phyloP scores from a whole-genome alignment of 1,284 basidiomycete genomes.

The Ustilago nuda region DNA sequence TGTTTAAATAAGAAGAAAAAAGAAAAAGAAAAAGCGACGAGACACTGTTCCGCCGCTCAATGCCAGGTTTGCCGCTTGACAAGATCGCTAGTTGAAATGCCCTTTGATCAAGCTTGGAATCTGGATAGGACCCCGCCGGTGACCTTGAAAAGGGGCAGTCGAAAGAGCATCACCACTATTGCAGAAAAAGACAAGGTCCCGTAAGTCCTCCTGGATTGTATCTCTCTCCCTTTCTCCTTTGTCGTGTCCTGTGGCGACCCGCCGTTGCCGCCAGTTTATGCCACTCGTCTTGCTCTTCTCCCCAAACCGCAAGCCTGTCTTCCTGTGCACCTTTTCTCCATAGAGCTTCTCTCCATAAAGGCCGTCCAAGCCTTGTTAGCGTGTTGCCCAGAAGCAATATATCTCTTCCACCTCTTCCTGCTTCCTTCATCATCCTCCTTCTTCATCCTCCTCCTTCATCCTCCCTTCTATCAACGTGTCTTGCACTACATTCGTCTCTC shows the following conservation, averaged over 20 bases:
- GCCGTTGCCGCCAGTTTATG: constrained; percentile 1
- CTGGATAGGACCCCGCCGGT: constrained; percentile 1
- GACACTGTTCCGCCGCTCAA: background rate
- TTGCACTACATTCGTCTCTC: background rate
- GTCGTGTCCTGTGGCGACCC: background rate
- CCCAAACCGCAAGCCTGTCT: constrained; percentile 8
- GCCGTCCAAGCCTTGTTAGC: background rate
- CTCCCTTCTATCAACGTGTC: constrained; percentile 5
- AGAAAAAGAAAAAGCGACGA: too few species aligned
- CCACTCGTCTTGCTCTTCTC: background rate
- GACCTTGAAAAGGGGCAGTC: background rate
- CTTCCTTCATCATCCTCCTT: constrained; percentile 12
- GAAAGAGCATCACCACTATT: background rate
- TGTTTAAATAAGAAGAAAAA: too few species aligned
- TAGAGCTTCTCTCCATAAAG: background rate
- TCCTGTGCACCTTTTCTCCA: background rate
- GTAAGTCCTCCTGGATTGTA: background rate
- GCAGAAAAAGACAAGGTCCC: background rate
- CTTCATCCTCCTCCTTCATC: background rate
- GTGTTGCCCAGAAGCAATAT: constrained; percentile 26
- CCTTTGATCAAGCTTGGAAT: constrained; percentile 1
- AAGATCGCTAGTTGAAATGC: background rate
- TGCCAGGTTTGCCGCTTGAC: too few species aligned
- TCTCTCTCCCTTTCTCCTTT: background rate
- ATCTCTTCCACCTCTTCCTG: constrained; percentile 21